Evolutionary conservation across 2,329 filamentous ascomycete species (phyloP).

Genomic region (Thielaviopsis euricoi): DNA sequence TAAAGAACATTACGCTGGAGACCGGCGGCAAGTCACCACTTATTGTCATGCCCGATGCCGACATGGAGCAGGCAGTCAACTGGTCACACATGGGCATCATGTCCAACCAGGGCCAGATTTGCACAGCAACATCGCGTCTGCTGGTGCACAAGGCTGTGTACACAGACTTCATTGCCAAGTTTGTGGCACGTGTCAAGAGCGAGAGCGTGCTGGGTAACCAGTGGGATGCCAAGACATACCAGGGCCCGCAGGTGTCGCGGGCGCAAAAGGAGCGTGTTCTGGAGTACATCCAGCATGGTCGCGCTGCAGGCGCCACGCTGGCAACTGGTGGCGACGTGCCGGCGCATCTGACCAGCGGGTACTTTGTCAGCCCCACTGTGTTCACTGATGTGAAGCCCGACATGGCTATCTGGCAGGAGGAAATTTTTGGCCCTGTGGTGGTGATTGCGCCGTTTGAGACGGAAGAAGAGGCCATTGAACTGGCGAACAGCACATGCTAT

Average conservation of each 20-base stretch:
- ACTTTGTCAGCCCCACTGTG: conserved; percentile 19
- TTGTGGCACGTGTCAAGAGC: conserved; percentile 37
- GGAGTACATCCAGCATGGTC: conserved; percentile 46
- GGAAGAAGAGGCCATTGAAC: conserved; percentile 19
- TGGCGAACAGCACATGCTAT: conserved; percentile 31
- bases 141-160: conserved; percentile 29
- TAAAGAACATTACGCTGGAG: conserved; percentile 44
- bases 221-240: conserved; percentile 22
- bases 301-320: conserved; percentile 38
- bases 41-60: conserved; percentile 42
- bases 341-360: conserved; percentile 12
- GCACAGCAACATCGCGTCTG: conserved; percentile 40
- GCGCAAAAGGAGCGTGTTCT: conserved; percentile 49
- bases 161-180: conserved; percentile 37
- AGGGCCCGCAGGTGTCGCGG: conserved; percentile 36
- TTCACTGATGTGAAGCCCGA: conserved; percentile 19
- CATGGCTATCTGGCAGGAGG: conserved; percentile 20
- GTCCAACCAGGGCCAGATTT: conserved; percentile 42
- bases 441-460: conserved; percentile 18
- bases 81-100: conserved; percentile 22
- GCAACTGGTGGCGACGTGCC: conserved; percentile 12
- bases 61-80: conserved; percentile 46
- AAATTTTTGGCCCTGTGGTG: conserved; percentile 23
- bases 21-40: conserved; percentile 44
- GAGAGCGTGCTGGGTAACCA: conserved; percentile 23